These are phyloP conservation scores for Eruca vesicaria DNA, from an alignment of 441 rosid genomes.

Conservation along the genomic window DNA sequence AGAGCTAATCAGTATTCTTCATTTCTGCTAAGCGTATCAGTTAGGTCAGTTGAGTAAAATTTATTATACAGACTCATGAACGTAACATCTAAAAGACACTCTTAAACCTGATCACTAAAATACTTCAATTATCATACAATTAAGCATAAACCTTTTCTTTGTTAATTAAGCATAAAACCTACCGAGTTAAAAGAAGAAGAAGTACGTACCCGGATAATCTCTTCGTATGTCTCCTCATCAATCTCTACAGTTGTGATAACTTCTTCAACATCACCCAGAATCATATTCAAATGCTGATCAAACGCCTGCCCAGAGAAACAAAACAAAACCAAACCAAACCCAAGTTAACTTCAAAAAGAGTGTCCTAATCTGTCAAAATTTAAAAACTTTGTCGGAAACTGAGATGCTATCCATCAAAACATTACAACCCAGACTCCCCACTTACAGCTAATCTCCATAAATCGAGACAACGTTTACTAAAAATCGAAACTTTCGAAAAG, in stretches of 20 bases:
- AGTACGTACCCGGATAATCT: slow-evolving; percentile 86
- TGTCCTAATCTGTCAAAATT: not conserved
- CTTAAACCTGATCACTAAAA: too few relatives aligned
- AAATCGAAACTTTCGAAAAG: not conserved
- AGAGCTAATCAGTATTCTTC: not conserved
- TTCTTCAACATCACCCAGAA: slow-evolving; percentile 99
- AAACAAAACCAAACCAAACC: slow-evolving; percentile 1
- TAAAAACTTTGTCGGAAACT: not conserved
- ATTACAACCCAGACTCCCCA: not conserved
- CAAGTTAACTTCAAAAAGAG: not conserved
- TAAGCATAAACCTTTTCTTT: too few relatives aligned
- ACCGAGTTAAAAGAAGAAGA: not conserved
- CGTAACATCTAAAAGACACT: too few relatives aligned
- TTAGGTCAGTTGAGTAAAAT: too few relatives aligned
- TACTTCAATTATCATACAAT: too few relatives aligned
- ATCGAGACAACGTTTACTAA: not conserved
- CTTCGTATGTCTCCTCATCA: slow-evolving; percentile 97
- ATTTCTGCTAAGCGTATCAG: not conserved
- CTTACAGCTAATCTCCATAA: not conserved
- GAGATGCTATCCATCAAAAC: not conserved
- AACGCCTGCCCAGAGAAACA: slow-evolving; percentile 59
- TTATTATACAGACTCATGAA: too few relatives aligned
- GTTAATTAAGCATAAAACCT: slow-evolving; percentile 1
- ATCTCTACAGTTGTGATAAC: slow-evolving; percentile 94
- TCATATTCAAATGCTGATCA: slow-evolving; percentile 99